Evolutionary conservation across 2,329 filamentous ascomycete genomes (phyloP).

Genomic region (Nemania sp.): DNA sequence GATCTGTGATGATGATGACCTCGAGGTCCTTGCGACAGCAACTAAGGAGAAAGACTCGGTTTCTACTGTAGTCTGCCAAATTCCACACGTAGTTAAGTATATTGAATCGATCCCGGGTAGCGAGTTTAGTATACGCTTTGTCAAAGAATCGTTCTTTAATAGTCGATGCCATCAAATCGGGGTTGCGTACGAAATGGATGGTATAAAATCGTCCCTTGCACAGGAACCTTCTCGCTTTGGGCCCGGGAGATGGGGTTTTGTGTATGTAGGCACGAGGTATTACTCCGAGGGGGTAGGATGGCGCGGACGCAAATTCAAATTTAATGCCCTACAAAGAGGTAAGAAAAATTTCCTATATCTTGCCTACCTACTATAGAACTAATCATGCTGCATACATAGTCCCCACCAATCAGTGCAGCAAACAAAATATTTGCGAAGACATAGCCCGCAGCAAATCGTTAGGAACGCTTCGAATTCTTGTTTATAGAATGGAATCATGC

Average conservation of each 20-base stretch:
- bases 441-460: background rate
- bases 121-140: background rate
- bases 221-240: too few relatives aligned
- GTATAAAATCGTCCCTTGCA: background rate
- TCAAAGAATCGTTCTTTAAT: background rate
- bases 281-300: background rate
- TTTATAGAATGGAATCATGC: background rate
- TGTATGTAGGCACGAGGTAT: too few relatives aligned
- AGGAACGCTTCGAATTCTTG: background rate
- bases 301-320: background rate
- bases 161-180: background rate
- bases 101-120: slow-evolving; percentile 25
- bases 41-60: background rate
- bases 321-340: background rate
- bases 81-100: slow-evolving; percentile 26
- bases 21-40: background rate
- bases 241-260: too few relatives aligned
- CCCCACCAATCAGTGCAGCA: background rate
- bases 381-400: background rate
- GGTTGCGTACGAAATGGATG: background rate
- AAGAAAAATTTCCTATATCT: background rate
- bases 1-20: background rate
- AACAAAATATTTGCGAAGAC: background rate
- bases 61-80: background rate
- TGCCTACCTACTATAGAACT: background rate